Base-by-base conservation (phyloP, 2,329 filamentous ascomycete species). In the Colletotrichum orbiculare region DNA sequence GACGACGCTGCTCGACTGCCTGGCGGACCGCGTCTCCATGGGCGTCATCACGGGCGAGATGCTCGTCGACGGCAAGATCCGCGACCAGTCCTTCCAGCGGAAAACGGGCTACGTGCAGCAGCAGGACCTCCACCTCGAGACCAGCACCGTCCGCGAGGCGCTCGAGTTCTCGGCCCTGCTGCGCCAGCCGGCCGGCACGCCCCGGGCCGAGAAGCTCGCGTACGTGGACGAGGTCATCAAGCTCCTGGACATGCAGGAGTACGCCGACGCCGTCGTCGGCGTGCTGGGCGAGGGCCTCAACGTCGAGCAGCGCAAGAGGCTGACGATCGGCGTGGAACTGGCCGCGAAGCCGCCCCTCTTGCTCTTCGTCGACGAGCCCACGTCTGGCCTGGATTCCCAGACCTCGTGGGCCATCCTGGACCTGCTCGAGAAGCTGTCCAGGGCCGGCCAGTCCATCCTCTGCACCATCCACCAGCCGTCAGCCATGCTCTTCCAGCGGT, bases 341-440 rank as follows among this genome's bases (percentile, higher is more conserved):
- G 91, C 89, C 17, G 91, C 91, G 1, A 91, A 90, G 72, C 91
- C 91, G 0, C 84, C 89, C 43, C 78, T 93, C 2, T 83, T 93
- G 52, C 83, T 93, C 15, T 94, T 93, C 80, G 82, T 93, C 17
- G 91, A 94, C 70, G 91, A 94, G 71, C 91, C 91, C 2, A 93
- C 91, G 6, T 92, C 90, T 6, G 91, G 91, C 73, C 82, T 93
- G 12, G 91, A 94, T 75, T 89, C 85, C 70, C 90, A 93, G 72
- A 92, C 90, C 1, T 90, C 90, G 0, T 93, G 89, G 89, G 88
- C 89, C 52, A 93, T 93, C 72, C 85, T 88, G 17, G 85, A 88
- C 73, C 81, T 93, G 3, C 84, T 94, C 63, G 86, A 91, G 68
- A 93, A 92, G 68, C 78, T 89, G 3, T 82, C 85, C 0, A 71